phyloP scores from a whole-genome alignment of 441 rosid genomes.

The Jatropha multifida region DNA sequence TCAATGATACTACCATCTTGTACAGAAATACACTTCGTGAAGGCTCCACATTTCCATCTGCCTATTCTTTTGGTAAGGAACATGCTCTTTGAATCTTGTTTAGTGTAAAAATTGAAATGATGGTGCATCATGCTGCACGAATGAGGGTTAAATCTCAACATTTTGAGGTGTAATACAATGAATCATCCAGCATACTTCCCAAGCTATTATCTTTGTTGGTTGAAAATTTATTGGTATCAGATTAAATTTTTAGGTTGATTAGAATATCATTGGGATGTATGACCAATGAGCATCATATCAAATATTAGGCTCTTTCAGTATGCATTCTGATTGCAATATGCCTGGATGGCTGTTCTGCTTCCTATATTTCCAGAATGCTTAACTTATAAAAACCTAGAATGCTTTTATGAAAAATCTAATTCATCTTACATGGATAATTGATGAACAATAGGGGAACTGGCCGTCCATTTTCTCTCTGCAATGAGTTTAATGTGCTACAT shows the following conservation, averaged over 20 bases:
- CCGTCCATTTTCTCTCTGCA: not conserved
- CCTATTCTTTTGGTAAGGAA: conserved; percentile 81
- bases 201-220: conserved; percentile 14
- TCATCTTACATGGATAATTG: not conserved
- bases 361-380: not conserved
- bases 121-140: not conserved
- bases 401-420: not conserved
- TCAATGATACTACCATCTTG: conserved; percentile 74
- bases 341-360: not conserved
- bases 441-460: not conserved
- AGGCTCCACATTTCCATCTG: conserved; percentile 88
- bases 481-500: not conserved
- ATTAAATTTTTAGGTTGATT: not conserved
- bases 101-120: conserved; percentile 2
- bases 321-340: not conserved
- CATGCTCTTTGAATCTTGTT: conserved; percentile 16
- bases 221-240: conserved; percentile 8
- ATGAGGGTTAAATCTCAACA: not conserved
- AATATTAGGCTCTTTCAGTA: not conserved
- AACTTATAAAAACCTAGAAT: conserved; percentile 1
- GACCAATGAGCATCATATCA: not conserved
- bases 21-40: conserved; percentile 90
- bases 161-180: conserved; percentile 1
- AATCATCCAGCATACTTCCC: not conserved
- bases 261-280: not conserved